phyloP scores from a whole-genome alignment of 148 eudicot genomes.

The Nepenthes mirabilis region DNA sequence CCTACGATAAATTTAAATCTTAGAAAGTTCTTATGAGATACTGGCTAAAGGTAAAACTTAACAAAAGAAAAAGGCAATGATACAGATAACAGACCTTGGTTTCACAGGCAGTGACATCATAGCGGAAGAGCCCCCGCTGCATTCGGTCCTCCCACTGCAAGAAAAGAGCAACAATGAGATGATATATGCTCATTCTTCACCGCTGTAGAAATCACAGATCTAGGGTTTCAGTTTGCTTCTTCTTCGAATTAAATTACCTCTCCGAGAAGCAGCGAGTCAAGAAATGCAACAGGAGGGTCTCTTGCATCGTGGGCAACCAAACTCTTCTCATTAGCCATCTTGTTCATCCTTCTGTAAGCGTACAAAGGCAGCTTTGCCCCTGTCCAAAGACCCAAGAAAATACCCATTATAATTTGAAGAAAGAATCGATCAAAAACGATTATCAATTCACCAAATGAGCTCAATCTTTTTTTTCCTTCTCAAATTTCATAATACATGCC shows the following conservation, averaged over 20 bases:
- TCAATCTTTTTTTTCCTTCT: too few relatives aligned
- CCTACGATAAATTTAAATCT: too few relatives aligned
- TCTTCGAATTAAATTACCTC: slow-evolving; percentile 39
- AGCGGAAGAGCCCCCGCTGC: slow-evolving; percentile 90
- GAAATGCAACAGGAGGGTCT: slow-evolving; percentile 70
- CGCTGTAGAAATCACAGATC: background rate
- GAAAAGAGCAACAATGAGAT: slow-evolving; percentile 3
- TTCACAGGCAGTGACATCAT: slow-evolving; percentile 95
- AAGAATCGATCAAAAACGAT: too few relatives aligned
- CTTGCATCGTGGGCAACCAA: slow-evolving; percentile 20
- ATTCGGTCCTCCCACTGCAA: slow-evolving; percentile 89
- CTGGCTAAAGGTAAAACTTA: background rate
- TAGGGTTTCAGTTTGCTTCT: background rate
- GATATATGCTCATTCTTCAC: background rate
- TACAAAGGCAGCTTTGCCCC: slow-evolving; percentile 73
- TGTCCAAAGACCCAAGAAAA: slow-evolving; percentile 9
- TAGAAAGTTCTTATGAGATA: too few relatives aligned
- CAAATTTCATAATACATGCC: too few relatives aligned
- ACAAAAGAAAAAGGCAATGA: background rate
- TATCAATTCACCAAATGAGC: too few relatives aligned
- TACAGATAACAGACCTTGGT: slow-evolving; percentile 53
- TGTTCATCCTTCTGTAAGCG: slow-evolving; percentile 44
- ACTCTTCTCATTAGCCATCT: slow-evolving; percentile 27
- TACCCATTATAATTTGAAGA: background rate
- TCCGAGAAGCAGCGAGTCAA: slow-evolving; percentile 84